phyloP scores from a whole-genome alignment of 2,329 filamentous ascomycete species.

The Chaetomiaceae sp. region DNA sequence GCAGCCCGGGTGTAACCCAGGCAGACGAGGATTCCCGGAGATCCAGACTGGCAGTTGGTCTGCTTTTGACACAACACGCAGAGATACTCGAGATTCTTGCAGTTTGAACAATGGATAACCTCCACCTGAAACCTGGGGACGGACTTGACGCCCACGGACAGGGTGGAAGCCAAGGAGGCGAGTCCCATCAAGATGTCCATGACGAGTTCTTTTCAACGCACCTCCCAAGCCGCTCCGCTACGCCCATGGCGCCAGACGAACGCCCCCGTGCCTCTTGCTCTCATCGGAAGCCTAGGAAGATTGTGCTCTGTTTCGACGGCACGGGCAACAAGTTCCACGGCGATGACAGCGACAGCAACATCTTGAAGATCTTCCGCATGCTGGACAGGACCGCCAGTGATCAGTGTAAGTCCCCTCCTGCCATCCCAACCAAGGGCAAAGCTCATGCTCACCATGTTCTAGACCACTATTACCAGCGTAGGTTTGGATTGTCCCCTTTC shows the following conservation, averaged over 20 bases:
- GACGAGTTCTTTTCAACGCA: slow-evolving; percentile 22
- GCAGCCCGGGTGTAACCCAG: no score
- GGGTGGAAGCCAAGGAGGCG: background rate
- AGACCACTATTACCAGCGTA: slow-evolving; percentile 60
- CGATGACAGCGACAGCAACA: slow-evolving; percentile 59
- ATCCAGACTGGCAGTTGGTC: no score
- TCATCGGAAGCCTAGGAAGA: slow-evolving; percentile 36
- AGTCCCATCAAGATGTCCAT: slow-evolving; percentile 6
- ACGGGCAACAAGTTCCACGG: slow-evolving; percentile 61
- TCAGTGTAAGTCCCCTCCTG: slow-evolving; percentile 42
- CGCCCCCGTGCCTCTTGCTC: background rate
- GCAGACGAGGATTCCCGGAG: no score
- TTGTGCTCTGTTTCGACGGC: slow-evolving; percentile 59
- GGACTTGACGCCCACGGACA: slow-evolving; percentile 2
- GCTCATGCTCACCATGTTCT: slow-evolving; percentile 1
- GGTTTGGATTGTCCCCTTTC: slow-evolving; percentile 20
- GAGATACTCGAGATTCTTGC: background rate
- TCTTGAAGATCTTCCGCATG: slow-evolving; percentile 67
- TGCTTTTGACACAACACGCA: background rate
- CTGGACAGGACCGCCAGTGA: slow-evolving; percentile 58
- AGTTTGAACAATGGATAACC: slow-evolving; percentile 22
- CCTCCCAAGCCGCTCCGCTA: slow-evolving; percentile 17
- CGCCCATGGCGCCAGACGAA: slow-evolving; percentile 12
- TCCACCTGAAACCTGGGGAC: slow-evolving; percentile 16
- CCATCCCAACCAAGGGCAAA: background rate